Conservation (phyloP, 1,284 basidiomycete species). For the Puccinia coronata region DNA sequence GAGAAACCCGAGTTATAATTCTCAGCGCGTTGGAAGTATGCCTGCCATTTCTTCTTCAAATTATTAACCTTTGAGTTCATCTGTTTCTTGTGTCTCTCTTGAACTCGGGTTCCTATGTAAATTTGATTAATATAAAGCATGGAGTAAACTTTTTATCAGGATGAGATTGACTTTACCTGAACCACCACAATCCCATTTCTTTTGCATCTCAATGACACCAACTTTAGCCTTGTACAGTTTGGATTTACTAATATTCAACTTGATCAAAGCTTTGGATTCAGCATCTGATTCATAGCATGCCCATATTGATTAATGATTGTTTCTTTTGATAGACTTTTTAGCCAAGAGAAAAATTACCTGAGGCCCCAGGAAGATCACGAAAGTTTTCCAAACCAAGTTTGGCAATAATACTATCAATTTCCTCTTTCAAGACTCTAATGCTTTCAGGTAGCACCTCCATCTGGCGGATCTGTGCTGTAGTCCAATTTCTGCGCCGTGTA, state of each 20-base stretch:
- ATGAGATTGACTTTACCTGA: neutral
- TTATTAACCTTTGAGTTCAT: neutral
- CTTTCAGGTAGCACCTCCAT: neutral
- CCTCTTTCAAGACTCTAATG: neutral
- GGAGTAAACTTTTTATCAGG: neutral
- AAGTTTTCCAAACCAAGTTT: neutral
- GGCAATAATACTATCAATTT: neutral
- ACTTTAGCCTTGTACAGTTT: constrained; percentile 27
- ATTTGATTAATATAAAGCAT: neutral
- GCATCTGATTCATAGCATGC: neutral
- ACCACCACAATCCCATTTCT: neutral
- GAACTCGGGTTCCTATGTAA: constrained; percentile 10
- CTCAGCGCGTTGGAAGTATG: neutral
- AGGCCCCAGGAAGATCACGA: neutral
- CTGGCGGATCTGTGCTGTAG: neutral
- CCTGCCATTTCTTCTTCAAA: constrained; percentile 8
- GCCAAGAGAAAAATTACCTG: neutral
- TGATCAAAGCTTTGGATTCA: constrained; percentile 7
- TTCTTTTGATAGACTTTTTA: neutral
- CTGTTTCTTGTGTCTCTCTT: constrained; percentile 13
- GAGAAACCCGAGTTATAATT: neutral
- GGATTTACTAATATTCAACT: neutral
- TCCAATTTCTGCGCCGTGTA: neutral
- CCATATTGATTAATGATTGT: neutral
- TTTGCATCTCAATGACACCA: constrained; percentile 13